Percentiles rank a stretch among this genome's conserved stretches.
Evolutionary conservation across 1,139 yeast species (phyloP).

Genomic region (Candida freyschussii): DNA sequence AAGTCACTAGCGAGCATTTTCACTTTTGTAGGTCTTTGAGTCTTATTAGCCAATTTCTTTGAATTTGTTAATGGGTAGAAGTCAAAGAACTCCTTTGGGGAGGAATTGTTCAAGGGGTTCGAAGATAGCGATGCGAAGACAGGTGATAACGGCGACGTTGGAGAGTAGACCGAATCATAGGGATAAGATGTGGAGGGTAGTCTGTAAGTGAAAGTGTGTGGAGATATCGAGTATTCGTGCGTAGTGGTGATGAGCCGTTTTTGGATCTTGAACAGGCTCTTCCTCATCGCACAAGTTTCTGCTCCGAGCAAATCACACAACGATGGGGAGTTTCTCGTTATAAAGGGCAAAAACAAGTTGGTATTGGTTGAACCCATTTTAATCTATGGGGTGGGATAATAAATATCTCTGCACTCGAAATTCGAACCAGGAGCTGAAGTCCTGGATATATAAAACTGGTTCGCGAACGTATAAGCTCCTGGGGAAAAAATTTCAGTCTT

Average conservation of each 20-base stretch:
- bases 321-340: too few relatives aligned
- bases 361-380: too few relatives aligned
- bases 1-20: slow-evolving; percentile 75
- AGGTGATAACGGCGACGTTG: slow-evolving; percentile 12
- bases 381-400: too few relatives aligned
- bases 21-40: slow-evolving; percentile 51
- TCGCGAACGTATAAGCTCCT: too few relatives aligned
- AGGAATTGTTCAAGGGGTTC: slow-evolving; percentile 17
- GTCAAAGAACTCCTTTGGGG: slow-evolving; percentile 34
- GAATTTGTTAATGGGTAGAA: slow-evolving; percentile 44
- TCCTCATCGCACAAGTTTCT: slow-evolving; percentile 5
- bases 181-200: slow-evolving; percentile 26
- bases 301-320: too few relatives aligned
- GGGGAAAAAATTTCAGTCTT: too few relatives aligned
- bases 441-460: too few relatives aligned
- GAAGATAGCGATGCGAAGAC: slow-evolving; percentile 15
- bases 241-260: slow-evolving; percentile 15
- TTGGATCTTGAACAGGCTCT: slow-evolving; percentile 2
- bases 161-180: slow-evolving; percentile 14
- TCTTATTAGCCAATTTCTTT: slow-evolving; percentile 39
- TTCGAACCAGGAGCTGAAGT: too few relatives aligned
- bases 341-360: too few relatives aligned
- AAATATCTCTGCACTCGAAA: too few relatives aligned
- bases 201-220: slow-evolving; percentile 32
- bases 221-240: slow-evolving; percentile 35